Evolutionary conservation across 441 rosid genomes (phyloP), one percentile per base, ranked within the genome.

Genomic region (Populus hybrid): DNA sequence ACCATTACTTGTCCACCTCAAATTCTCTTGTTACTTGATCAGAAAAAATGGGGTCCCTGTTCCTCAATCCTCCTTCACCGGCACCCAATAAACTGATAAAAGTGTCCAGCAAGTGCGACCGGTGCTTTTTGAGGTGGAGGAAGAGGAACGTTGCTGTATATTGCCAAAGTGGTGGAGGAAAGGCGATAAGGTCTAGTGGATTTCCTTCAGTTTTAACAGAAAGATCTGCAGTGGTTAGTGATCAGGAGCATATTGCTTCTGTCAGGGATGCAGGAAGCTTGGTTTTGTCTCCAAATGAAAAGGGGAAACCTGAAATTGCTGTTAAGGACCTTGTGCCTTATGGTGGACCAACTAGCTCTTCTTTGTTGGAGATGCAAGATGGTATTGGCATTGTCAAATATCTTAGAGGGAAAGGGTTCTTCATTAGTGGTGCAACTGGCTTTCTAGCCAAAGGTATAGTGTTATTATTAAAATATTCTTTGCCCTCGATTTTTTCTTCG

Each of bases 361-460:
- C 89, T 81, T 78, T 82, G 74, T 82, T 87, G 10, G 96, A 90
- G 71, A 38, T 84, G 81, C 87, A 91, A 69, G 91, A 88, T 70
- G 98, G 98, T 7, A 86, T 95, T 81, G 99, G 99, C 72, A 95
- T 95, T 77, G 85, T 90, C 73, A 93, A 92, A 64, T 95, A 88
- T 78, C 89, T 95, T 46, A 84, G 86, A 79, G 97, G 94, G 77
- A 93, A 93, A 82, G 84, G 78, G 34, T 84, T 93, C 71, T 87
- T 95, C 67, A 82, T 95, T 74, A 93, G 98, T 70, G 99, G 99
- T 42, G 92, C 93, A 7, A 95, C 98, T 1, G 99, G 98, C 34
- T 95, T 95, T 85, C 85, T 93, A 12, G 98, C 94, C 7, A 95
- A 93, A 87, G 96, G 99, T 92, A 79, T 18, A 18, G 61, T 28